These are phyloP conservation scores for Polytrichum formosum DNA, from an alignment of 225 moss, liverwort and hornwort species.

Conservation along the genomic window DNA sequence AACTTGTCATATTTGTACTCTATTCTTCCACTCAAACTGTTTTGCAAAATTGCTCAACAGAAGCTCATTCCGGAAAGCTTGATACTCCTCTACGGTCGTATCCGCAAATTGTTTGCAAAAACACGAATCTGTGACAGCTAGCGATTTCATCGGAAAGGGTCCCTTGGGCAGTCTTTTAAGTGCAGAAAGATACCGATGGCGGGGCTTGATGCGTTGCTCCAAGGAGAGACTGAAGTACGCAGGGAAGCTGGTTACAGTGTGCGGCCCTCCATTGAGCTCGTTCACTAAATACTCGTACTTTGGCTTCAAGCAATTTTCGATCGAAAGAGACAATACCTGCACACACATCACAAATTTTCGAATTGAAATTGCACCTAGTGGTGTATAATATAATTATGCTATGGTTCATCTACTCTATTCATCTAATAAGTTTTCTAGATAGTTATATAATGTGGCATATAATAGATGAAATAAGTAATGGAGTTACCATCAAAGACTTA, in stretches of 20 bases:
- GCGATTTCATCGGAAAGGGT: conserved; percentile 66
- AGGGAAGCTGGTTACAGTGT: conserved; percentile 67
- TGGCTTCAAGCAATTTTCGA: conserved; percentile 63
- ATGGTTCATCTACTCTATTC: too few species aligned
- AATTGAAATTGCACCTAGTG: too few species aligned
- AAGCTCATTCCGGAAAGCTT: conserved; percentile 53
- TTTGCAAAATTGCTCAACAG: conserved; percentile 55
- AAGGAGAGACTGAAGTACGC: conserved; percentile 81
- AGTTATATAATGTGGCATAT: too few species aligned
- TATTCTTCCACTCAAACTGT: conserved; percentile 66
- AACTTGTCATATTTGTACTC: conserved; percentile 39
- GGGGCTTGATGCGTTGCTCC: conserved; percentile 67
- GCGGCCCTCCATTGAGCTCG: conserved; percentile 55
- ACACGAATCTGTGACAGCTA: conserved; percentile 58
- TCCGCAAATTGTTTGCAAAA: conserved; percentile 65
- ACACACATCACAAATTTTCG: neutral
- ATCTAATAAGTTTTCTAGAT: too few species aligned
- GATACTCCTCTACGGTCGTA: conserved; percentile 45
- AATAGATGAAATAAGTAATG: too few species aligned
- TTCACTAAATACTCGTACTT: conserved; percentile 63
- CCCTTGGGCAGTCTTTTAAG: conserved; percentile 40
- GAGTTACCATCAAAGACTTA: too few species aligned
- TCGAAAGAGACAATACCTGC: conserved; percentile 68
- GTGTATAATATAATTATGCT: too few species aligned
- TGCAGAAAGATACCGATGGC: conserved; percentile 42